phyloP scores from a whole-genome alignment of 116 monocot genomes.

The Papilionanthe hybrid region DNA sequence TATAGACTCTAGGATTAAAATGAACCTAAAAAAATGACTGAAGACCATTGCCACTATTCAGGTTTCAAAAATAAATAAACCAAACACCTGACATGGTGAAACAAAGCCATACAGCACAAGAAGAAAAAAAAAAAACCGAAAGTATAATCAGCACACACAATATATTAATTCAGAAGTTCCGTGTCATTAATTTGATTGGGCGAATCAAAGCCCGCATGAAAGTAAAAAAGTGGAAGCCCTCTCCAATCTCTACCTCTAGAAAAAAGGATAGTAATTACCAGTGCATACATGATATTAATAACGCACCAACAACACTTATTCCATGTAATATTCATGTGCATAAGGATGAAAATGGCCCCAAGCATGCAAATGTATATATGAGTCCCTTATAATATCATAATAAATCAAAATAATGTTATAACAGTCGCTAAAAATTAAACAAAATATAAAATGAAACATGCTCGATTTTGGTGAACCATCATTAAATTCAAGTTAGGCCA shows the following conservation, averaged over 20 bases:
- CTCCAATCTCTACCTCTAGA: neutral
- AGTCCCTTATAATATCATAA: neutral
- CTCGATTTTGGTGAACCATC: no score
- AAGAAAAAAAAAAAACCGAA: neutral
- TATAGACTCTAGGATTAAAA: no score
- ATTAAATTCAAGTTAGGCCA: no score
- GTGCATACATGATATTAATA: neutral
- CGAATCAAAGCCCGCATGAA: neutral
- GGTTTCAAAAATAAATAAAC: neutral
- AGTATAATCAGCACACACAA: neutral
- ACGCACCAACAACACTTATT: neutral
- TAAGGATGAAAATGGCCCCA: neutral
- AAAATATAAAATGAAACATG: no score
- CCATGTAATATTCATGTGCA: neutral
- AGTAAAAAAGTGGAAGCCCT: neutral
- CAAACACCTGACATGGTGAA: neutral
- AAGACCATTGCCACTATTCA: no score
- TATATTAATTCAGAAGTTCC: neutral
- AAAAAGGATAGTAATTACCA: neutral
- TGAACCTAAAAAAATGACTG: no score
- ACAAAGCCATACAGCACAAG: neutral
- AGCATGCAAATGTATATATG: neutral
- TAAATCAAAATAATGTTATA: neutral
- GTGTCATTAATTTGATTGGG: neutral
- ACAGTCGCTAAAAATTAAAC: no score